Evolutionary conservation across 2,329 filamentous ascomycete species (phyloP).

Genomic region (Epicoccum nigrum): DNA sequence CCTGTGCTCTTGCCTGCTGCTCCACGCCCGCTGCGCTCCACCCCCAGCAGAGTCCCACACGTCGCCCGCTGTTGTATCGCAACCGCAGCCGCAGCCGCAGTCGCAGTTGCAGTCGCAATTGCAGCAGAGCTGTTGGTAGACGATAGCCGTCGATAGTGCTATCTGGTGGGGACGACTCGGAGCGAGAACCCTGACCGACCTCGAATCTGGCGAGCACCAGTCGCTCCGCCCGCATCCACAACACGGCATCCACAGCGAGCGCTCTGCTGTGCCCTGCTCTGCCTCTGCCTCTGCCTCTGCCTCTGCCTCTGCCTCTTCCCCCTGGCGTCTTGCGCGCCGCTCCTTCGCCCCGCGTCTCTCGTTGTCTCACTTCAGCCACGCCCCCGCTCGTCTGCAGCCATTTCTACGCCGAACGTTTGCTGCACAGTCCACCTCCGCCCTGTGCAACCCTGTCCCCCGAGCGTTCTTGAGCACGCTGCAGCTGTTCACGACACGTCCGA

Average conservation of each 20-base stretch:
- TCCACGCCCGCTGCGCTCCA: not conserved
- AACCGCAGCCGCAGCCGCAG: constrained; percentile 15
- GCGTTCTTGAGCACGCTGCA: constrained; percentile 35
- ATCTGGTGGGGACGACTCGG: constrained; percentile 36
- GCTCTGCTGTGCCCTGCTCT: not conserved
- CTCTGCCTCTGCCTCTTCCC: not conserved
- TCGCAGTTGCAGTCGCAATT: constrained; percentile 14
- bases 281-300: not conserved
- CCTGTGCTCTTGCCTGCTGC: constrained; percentile 11
- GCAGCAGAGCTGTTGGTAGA: constrained; percentile 3
- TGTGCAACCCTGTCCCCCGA: constrained; percentile 34
- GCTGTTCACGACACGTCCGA: constrained; percentile 36
- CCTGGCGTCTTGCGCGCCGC: not conserved
- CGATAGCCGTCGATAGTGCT: constrained; percentile 11
- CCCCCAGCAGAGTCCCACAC: constrained; percentile 17
- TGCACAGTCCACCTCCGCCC: constrained; percentile 30
- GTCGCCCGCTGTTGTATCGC: constrained; percentile 29
- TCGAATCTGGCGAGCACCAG: constrained; percentile 11
- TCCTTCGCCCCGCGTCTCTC: not conserved
- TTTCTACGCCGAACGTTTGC: constrained; percentile 28
- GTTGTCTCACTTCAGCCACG: constrained; percentile 8
- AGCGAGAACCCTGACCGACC: constrained; percentile 21
- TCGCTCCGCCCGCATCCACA: constrained; percentile 12
- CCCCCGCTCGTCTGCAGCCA: constrained; percentile 24
- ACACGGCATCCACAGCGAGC: constrained; percentile 11